Percentiles rank a stretch among this genome's conserved stretches.
Conservation (phyloP, 805 yeast genomes). For the Ogataea pilisensis region DNA sequence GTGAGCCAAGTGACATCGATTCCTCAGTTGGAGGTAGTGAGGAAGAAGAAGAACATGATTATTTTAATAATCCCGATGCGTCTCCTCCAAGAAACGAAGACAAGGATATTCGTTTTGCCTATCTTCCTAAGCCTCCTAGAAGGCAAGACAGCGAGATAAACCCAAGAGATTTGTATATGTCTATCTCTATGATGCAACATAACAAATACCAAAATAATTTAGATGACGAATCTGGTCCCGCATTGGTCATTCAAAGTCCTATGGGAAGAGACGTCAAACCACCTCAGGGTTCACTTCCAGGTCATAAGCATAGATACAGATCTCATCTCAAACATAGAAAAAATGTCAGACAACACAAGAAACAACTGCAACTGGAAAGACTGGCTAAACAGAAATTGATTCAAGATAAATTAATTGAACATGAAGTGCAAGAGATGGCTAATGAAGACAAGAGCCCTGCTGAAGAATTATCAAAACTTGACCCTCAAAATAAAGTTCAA, state of each 20-base stretch:
- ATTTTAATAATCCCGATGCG: background rate
- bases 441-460: background rate
- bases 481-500: background rate
- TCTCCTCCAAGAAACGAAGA: constrained; percentile 1
- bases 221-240: constrained; percentile 66
- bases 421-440: background rate
- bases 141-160: constrained; percentile 45
- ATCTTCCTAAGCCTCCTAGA: constrained; percentile 52
- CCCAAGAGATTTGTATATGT: constrained; percentile 80
- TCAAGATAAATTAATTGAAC: constrained; percentile 6
- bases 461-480: background rate
- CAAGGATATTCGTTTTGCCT: constrained; percentile 52
- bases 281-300: constrained; percentile 13
- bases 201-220: constrained; percentile 32
- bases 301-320: constrained; percentile 17
- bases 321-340: constrained; percentile 21
- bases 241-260: constrained; percentile 73
- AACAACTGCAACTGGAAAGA: constrained; percentile 13
- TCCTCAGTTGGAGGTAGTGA: constrained; percentile 14
- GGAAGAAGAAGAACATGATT: constrained; percentile 6
- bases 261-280: constrained; percentile 58
- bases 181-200: constrained; percentile 74
- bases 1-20: constrained; percentile 40
- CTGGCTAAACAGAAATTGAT: constrained; percentile 7
- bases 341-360: constrained; percentile 13